phyloP scores from a whole-genome alignment of 768 basidiomycete species.

The Cantharellus cinnabarinus region DNA sequence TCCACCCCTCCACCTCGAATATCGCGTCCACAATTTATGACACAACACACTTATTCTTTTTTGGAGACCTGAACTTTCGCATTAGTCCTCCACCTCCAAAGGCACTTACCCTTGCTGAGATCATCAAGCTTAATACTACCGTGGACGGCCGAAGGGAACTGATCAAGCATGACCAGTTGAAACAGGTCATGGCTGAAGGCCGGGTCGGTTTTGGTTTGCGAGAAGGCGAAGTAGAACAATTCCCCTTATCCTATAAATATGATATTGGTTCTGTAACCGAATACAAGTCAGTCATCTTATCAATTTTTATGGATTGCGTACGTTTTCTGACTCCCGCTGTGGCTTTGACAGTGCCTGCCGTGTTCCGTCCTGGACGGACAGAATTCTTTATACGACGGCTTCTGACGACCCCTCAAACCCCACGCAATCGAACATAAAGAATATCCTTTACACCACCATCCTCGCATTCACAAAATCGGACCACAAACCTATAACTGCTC shows the following conservation, averaged over 20 bases:
- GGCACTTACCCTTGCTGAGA: constrained; percentile 8
- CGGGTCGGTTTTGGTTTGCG: constrained; percentile 48
- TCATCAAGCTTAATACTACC: constrained; percentile 26
- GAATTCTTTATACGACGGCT: constrained; percentile 67
- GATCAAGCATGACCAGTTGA: constrained; percentile 56
- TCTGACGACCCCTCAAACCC: constrained; percentile 33
- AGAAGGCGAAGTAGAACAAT: constrained; percentile 76
- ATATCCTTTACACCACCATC: constrained; percentile 57
- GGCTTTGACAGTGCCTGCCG: constrained; percentile 33
- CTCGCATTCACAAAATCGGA: constrained; percentile 78
- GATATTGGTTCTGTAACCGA: constrained; percentile 59
- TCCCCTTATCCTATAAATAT: constrained; percentile 87
- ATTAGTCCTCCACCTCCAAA: constrained; percentile 19
- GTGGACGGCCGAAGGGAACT: constrained; percentile 35
- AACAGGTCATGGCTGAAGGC: constrained; percentile 39
- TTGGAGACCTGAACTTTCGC: constrained; percentile 89
- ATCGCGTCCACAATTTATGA: constrained; percentile 38
- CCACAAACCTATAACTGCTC: constrained; percentile 78
- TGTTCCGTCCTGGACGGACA: constrained; percentile 81
- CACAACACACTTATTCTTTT: constrained; percentile 78
- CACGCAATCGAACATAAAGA: constrained; percentile 34
- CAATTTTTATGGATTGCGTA: background rate
- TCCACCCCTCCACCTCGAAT: constrained; percentile 20
- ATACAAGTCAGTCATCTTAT: constrained; percentile 36
- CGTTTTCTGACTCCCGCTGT: background rate